Conservation (phyloP, 345 rosid genomes). For the Arabidopsis arenosa region DNA sequence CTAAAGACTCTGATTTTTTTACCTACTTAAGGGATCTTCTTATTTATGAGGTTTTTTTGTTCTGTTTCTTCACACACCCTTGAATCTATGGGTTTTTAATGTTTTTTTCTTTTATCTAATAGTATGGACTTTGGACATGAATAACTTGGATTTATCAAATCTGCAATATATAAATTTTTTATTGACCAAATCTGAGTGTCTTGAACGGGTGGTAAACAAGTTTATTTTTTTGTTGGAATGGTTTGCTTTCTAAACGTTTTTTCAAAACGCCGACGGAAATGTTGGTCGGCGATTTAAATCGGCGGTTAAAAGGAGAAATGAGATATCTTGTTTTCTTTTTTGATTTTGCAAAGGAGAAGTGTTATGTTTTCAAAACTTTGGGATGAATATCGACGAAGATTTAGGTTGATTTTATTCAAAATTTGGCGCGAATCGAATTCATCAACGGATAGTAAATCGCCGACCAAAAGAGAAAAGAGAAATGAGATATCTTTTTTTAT, state of each 20-base stretch:
- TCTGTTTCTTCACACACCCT: neutral
- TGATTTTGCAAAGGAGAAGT: neutral
- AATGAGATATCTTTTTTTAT: too few relatives aligned
- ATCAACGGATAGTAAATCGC: too few relatives aligned
- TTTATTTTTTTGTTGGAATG: neutral
- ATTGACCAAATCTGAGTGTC: neutral
- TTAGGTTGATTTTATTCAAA: too few relatives aligned
- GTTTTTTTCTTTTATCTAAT: neutral
- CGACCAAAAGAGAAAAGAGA: too few relatives aligned
- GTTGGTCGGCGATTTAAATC: neutral
- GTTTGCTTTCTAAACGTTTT: neutral
- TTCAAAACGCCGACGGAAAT: neutral
- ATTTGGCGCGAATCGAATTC: too few relatives aligned
- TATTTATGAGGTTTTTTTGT: neutral
- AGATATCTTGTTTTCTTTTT: neutral
- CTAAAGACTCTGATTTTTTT: slow-evolving; percentile 17
- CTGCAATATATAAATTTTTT: neutral
- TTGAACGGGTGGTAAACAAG: neutral
- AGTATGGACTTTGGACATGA: neutral
- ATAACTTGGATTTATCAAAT: neutral
- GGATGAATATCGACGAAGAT: too few relatives aligned
- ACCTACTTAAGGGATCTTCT: slow-evolving; percentile 20
- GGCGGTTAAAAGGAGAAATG: neutral
- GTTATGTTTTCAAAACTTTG: too few relatives aligned
- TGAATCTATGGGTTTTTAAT: neutral